A percentile compares a stretch with the other conserved stretches of the same genome.
Evolutionary conservation across 768 basidiomycete genomes (phyloP).

Genomic region (Psilocybe tampanensis): DNA sequence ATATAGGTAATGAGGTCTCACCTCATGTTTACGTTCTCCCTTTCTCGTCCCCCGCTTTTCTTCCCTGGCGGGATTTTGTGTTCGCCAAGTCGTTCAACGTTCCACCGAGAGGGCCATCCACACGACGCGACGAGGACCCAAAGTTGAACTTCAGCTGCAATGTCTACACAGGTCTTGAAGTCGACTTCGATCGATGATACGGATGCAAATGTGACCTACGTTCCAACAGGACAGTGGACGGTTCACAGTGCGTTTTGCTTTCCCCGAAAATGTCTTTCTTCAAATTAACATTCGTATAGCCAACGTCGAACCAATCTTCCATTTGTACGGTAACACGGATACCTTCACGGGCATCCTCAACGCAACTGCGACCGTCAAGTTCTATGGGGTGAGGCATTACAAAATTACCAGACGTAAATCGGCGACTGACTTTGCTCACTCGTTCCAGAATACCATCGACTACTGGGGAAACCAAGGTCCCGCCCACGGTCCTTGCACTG

Average conservation of each 20-base stretch:
- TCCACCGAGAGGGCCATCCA: too few species aligned
- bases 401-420: too few species aligned
- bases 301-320: constrained; percentile 1
- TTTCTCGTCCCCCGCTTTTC: not conserved
- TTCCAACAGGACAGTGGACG: not conserved
- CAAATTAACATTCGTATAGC: not conserved
- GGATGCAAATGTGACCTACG: constrained; percentile 1
- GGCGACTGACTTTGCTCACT: not conserved
- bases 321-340: not conserved
- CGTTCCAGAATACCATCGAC: not conserved
- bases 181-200: not conserved
- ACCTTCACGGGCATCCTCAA: not conserved
- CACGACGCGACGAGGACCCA: not conserved
- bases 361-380: constrained; percentile 1
- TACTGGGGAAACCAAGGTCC: constrained; percentile 6
- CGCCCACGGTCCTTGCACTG: not conserved
- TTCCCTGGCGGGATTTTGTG: not conserved
- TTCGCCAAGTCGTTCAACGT: too few species aligned
- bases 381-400: not conserved
- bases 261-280: not conserved
- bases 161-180: not conserved
- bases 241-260: not conserved
- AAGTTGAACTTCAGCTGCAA: not conserved
- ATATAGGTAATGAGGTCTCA: not conserved
- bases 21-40: not conserved